phyloP scores from a whole-genome alignment of 2,329 filamentous ascomycete genomes.

The Emericellopsis cladophorae region DNA sequence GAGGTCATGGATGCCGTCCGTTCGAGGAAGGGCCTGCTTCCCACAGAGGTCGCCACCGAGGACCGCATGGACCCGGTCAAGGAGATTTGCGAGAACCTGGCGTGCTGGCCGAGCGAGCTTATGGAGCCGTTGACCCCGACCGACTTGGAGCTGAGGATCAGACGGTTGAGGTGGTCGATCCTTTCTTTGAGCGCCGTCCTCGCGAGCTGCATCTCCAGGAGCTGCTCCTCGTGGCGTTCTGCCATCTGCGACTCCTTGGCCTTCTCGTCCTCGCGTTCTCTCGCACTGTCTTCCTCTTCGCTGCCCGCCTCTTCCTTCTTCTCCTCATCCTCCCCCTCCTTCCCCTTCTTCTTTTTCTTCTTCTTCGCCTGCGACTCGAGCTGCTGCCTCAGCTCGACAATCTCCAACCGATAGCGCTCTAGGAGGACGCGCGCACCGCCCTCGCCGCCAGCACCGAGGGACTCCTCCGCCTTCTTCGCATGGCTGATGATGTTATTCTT shows the following conservation, averaged over 20 bases:
- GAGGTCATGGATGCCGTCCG: constrained; percentile 58
- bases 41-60: constrained; percentile 53
- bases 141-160: constrained; percentile 93
- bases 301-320: constrained; percentile 51
- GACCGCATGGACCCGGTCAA: constrained; percentile 48
- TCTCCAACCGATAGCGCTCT: constrained; percentile 90
- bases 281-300: constrained; percentile 46
- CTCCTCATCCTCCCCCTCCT: constrained; percentile 19
- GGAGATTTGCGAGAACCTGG: constrained; percentile 48
- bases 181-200: constrained; percentile 92
- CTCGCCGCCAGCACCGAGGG: constrained; percentile 67
- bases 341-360: constrained; percentile 45
- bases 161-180: constrained; percentile 89
- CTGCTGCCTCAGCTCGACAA: constrained; percentile 66
- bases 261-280: constrained; percentile 48
- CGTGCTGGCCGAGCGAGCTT: constrained; percentile 51
- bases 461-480: constrained; percentile 88
- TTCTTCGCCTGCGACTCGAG: constrained; percentile 71
- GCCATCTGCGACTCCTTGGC: constrained; percentile 68
- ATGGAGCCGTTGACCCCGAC: constrained; percentile 80
- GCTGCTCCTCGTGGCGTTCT: constrained; percentile 86
- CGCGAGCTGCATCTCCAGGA: constrained; percentile 96
- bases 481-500: constrained; percentile 98
- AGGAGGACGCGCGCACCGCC: constrained; percentile 76
- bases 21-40: constrained; percentile 38